phyloP scores from a whole-genome alignment of 1,284 basidiomycete genomes.

The Cutaneotrichosporon daszewskae region DNA sequence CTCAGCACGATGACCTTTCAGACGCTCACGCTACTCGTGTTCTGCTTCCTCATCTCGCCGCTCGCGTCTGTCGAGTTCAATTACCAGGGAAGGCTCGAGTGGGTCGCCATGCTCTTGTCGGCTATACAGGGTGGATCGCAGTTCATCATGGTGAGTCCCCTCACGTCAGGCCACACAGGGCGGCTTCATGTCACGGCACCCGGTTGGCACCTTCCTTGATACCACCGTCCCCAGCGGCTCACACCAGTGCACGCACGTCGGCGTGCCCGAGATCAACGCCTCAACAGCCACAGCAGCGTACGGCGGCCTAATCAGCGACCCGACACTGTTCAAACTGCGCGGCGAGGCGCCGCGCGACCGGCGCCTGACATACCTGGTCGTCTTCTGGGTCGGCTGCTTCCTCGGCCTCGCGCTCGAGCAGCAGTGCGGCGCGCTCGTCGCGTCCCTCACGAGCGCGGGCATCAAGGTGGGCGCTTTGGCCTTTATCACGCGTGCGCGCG shows the following conservation, averaged over 20 bases:
- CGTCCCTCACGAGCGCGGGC: slow-evolving; percentile 3
- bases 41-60: slow-evolving; percentile 9
- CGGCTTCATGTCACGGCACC: no score
- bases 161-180: no score
- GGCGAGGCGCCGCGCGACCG: slow-evolving; percentile 17
- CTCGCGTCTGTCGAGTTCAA: not conserved
- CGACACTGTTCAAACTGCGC: slow-evolving; percentile 14
- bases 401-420: slow-evolving; percentile 15
- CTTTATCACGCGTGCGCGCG: not conserved
- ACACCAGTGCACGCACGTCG: slow-evolving; percentile 22
- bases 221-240: not conserved
- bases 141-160: slow-evolving; percentile 22
- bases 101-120: slow-evolving; percentile 18
- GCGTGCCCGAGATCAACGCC: slow-evolving; percentile 23
- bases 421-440: slow-evolving; percentile 4
- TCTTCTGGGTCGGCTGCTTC: slow-evolving; percentile 24
- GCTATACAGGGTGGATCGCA: slow-evolving; percentile 24
- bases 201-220: not conserved
- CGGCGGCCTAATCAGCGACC: slow-evolving; percentile 25
- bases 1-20: slow-evolving; percentile 14
- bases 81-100: slow-evolving; percentile 8
- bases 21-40: slow-evolving; percentile 10
- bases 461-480: slow-evolving; percentile 9
- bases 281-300: slow-evolving; percentile 30
- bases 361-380: slow-evolving; percentile 21